phyloP scores from a whole-genome alignment of 2,329 filamentous ascomycete species.

The Shiraia sp. region DNA sequence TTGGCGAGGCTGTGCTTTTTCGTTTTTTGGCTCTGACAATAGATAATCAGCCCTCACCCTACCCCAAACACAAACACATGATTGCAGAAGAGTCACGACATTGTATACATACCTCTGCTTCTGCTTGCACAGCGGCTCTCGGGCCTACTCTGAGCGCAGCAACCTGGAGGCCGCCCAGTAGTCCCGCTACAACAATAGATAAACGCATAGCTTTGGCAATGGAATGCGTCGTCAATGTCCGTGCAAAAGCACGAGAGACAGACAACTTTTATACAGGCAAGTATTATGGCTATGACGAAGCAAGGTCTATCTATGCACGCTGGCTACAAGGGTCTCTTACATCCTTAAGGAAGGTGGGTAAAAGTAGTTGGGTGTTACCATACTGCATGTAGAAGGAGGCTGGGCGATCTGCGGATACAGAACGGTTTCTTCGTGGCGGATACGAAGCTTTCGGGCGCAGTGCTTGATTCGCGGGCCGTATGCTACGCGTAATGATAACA shows the following conservation, averaged over 20 bases:
- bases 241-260: conserved; percentile 1
- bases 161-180: conserved; percentile 31
- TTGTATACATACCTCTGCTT: conserved; percentile 23
- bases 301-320: no score
- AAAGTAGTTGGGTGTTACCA: conserved; percentile 16
- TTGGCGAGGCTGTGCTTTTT: conserved; percentile 27
- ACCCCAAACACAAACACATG: no score
- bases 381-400: conserved; percentile 32
- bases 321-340: conserved; percentile 12
- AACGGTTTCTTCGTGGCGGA: conserved; percentile 9
- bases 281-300: conserved; percentile 14
- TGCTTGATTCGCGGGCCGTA: not conserved
- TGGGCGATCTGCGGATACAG: conserved; percentile 20
- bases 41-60: conserved; percentile 2
- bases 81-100: not conserved
- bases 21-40: not conserved
- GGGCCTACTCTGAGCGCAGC: conserved; percentile 23
- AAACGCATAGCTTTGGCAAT: conserved; percentile 28
- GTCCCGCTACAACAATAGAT: conserved; percentile 20
- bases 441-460: conserved; percentile 11
- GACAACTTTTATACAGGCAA: conserved; percentile 3
- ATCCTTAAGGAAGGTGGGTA: conserved; percentile 34
- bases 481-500: no score
- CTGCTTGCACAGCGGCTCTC: conserved; percentile 21
- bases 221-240: conserved; percentile 4